A percentile compares a stretch with the other conserved stretches of the same genome.
These are phyloP conservation scores for Escovopsis sp. DNA, from an alignment of 2,329 filamentous ascomycete genomes.

Conservation along the genomic window DNA sequence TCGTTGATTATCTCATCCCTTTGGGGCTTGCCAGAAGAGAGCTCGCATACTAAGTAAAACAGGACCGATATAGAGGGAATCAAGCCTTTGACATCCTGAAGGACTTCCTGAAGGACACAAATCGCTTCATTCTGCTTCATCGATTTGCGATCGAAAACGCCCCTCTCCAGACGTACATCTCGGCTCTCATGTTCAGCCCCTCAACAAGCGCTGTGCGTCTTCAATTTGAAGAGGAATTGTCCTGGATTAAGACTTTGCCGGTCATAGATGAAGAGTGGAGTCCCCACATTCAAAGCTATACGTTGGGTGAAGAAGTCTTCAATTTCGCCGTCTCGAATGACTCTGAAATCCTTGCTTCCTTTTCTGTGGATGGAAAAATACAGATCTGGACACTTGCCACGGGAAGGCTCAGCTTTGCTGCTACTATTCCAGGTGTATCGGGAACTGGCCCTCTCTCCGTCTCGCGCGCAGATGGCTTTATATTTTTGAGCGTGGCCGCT, in stretches of 20 bases:
- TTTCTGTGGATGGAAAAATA: no score
- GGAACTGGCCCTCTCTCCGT: no score
- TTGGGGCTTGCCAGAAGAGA: no score
- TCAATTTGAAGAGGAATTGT: constrained; percentile 1
- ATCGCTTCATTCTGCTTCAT: constrained; percentile 2
- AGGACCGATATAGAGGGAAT: no score
- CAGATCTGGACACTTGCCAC: no score
- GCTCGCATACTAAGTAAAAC: no score
- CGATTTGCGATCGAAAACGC: constrained; percentile 2
- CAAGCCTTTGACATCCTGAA: not conserved
- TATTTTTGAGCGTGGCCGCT: no score
- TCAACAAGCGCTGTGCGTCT: not conserved
- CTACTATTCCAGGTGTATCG: no score
- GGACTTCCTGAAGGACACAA: constrained; percentile 3
- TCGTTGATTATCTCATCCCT: no score
- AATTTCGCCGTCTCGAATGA: not conserved
- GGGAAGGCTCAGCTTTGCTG: no score
- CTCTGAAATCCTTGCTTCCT: not conserved
- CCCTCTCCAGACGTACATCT: constrained; percentile 3
- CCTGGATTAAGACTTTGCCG: constrained; percentile 2
- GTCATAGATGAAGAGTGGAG: not conserved
- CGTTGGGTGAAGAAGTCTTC: not conserved
- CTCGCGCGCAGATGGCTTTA: no score
- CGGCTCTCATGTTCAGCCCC: constrained; percentile 5
- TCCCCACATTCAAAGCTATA: not conserved